These are phyloP conservation scores for Lactarius pseudohatsudake DNA, from an alignment of 768 basidiomycete species.

Conservation along the genomic window DNA sequence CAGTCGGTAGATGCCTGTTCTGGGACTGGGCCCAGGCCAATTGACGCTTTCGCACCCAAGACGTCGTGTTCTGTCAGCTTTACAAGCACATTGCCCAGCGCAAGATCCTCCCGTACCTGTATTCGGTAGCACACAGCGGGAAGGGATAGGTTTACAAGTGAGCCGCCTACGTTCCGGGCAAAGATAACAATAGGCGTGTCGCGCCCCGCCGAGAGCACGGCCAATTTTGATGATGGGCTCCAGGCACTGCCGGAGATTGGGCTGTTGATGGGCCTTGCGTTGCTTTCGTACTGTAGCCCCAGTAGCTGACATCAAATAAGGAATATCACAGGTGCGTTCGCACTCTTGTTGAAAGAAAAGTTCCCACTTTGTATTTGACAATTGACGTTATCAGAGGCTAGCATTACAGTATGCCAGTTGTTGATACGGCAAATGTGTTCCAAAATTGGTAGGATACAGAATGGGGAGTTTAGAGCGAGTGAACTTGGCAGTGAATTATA, in stretches of 20 bases:
- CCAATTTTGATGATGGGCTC: conserved; percentile 6
- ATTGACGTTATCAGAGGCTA: not conserved
- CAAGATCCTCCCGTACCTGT: conserved; percentile 29
- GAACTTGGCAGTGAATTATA: not conserved
- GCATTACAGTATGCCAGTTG: not conserved
- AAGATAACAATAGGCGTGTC: not conserved
- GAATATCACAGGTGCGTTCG: not conserved
- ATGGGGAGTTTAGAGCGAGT: not conserved
- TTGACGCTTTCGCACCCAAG: conserved; percentile 28
- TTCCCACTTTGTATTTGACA: not conserved
- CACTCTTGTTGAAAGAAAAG: not conserved
- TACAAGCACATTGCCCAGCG: conserved; percentile 9
- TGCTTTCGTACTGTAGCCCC: not conserved
- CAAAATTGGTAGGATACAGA: not conserved
- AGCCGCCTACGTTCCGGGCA: conserved; percentile 29
- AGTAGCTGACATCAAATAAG: not conserved
- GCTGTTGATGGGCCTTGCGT: conserved; percentile 54
- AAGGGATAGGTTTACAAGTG: conserved; percentile 55
- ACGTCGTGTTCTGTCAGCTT: conserved; percentile 21
- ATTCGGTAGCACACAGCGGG: conserved; percentile 47
- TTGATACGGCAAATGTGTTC: not conserved
- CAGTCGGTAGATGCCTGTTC: conserved; percentile 54
- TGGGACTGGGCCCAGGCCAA: conserved; percentile 35
- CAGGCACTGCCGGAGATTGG: conserved; percentile 55
- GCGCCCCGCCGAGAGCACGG: not conserved